Percentiles rank a stretch among this genome's conserved stretches.
Evolutionary conservation across 192 early-diverging fungal genomes (phyloP).

Genomic region (Mortierella claussenii): DNA sequence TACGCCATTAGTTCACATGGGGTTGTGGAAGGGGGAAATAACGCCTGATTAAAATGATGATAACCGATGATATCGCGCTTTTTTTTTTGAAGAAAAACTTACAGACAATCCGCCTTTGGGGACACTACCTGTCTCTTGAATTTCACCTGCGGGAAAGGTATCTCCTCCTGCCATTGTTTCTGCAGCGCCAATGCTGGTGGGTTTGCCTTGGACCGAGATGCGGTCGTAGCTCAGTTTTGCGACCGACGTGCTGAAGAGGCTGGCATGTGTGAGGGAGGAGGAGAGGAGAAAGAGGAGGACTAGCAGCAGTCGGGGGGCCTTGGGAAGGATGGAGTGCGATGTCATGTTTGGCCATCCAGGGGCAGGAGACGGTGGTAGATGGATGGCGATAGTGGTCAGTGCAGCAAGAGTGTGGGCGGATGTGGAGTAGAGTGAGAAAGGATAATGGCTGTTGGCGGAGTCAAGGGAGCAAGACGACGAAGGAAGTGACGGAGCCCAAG

Average conservation of each 20-base stretch:
- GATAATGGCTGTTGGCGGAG: no score
- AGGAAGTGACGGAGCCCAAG: no score
- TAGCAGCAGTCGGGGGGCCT: not conserved
- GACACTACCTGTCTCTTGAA: not conserved
- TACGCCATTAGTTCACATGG: no score
- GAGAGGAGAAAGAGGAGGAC: constrained; percentile 11
- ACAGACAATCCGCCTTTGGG: constrained; percentile 30
- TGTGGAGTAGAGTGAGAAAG: not conserved
- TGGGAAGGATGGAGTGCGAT: not conserved
- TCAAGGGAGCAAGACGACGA: no score
- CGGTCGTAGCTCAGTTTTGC: constrained; percentile 15
- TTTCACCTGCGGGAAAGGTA: not conserved
- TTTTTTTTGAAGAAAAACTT: no score
- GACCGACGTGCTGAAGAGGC: constrained; percentile 7
- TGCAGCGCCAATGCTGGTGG: not conserved
- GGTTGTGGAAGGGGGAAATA: no score
- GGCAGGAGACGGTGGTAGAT: not conserved
- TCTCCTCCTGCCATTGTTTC: not conserved
- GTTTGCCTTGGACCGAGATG: constrained; percentile 8
- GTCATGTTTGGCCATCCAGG: not conserved
- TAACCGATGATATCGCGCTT: no score
- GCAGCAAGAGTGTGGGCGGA: not conserved
- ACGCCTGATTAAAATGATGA: no score
- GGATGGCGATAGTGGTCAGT: no score
- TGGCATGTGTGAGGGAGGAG: constrained; percentile 3